Percentiles rank a stretch among this genome's conserved stretches.
phyloP scores from a whole-genome alignment of 192 early-diverging fungal genomes.

The Funneliformis mosseae region DNA sequence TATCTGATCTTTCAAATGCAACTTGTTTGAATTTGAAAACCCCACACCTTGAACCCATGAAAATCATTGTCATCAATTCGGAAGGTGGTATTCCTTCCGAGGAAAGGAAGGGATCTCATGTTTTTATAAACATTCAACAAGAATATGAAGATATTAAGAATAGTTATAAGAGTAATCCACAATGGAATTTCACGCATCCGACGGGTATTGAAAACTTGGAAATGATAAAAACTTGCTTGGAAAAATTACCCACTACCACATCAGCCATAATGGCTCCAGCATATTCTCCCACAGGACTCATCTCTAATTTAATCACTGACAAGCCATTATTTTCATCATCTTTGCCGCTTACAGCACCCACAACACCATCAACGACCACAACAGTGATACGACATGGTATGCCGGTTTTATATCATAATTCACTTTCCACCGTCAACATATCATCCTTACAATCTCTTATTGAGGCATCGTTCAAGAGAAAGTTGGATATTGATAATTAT shows the following conservation, averaged over 20 bases:
- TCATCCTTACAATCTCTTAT: conserved; percentile 59
- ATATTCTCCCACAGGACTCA: conserved; percentile 52
- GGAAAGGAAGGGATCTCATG: conserved; percentile 54
- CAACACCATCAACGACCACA: conserved; percentile 44
- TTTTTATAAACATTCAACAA: conserved; percentile 82
- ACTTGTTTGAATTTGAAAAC: conserved; percentile 15
- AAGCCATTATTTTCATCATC: conserved; percentile 70
- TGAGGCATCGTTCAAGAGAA: conserved; percentile 75
- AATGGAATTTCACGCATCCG: conserved; percentile 41
- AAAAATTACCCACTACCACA: conserved; percentile 69
- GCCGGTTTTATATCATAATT: conserved; percentile 59
- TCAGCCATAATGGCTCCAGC: conserved; percentile 75
- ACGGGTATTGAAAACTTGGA: conserved; percentile 52
- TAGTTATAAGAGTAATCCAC: conserved; percentile 37
- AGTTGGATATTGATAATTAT: conserved; percentile 59
- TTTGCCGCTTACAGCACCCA: conserved; percentile 37
- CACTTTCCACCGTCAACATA: conserved; percentile 57
- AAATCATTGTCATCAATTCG: conserved; percentile 70
- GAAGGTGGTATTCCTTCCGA: conserved; percentile 66
- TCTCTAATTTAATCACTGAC: conserved; percentile 78
- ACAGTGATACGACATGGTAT: conserved; percentile 83
- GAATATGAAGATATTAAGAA: conserved; percentile 64
- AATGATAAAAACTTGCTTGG: conserved; percentile 69
- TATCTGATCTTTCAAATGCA: conserved; percentile 27
- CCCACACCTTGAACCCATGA: conserved; percentile 48